Evolutionary conservation across 441 rosid species (phyloP).

Genomic region (Populus hybrid): DNA sequence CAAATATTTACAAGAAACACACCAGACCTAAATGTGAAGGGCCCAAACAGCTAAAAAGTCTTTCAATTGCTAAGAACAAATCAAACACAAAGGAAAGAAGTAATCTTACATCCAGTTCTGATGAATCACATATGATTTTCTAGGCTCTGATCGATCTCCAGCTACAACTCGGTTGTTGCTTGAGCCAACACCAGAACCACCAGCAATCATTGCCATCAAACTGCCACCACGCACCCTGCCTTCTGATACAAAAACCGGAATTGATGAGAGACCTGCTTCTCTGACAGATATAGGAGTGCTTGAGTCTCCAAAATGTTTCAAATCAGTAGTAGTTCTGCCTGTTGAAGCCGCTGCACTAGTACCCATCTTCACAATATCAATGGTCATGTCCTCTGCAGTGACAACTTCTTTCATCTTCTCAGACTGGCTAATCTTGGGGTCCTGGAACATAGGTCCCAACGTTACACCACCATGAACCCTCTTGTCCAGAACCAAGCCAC

Average conservation of each 20-base stretch:
- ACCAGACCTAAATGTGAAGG: constrained; percentile 18
- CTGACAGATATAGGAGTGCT: constrained; percentile 15
- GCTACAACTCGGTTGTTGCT: constrained; percentile 28
- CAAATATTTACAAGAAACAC: constrained; percentile 40
- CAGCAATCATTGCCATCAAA: constrained; percentile 77
- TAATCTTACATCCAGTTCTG: constrained; percentile 51
- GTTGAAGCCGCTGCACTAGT: constrained; percentile 28
- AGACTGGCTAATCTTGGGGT: constrained; percentile 34
- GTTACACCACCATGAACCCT: constrained; percentile 86
- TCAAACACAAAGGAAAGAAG: constrained; percentile 10
- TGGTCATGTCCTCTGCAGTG: constrained; percentile 52
- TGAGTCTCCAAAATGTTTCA: constrained; percentile 33
- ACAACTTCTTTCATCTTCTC: constrained; percentile 55
- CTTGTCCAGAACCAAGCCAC: constrained; percentile 78
- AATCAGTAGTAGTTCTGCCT: constrained; percentile 27
- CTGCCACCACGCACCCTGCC: constrained; percentile 98
- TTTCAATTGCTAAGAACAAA: constrained; percentile 10
- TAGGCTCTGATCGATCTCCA: constrained; percentile 21
- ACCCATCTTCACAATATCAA: constrained; percentile 41
- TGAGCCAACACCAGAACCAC: constrained; percentile 39
- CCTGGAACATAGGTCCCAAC: constrained; percentile 53
- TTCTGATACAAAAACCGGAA: constrained; percentile 55
- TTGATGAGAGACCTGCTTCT: constrained; percentile 26
- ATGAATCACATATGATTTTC: constrained; percentile 28
- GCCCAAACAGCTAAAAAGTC: constrained; percentile 14